Percentiles rank a stretch among this genome's conserved stretches.
phyloP scores from a whole-genome alignment of 306 rosid genomes.

The Gleditsia sinensis region DNA sequence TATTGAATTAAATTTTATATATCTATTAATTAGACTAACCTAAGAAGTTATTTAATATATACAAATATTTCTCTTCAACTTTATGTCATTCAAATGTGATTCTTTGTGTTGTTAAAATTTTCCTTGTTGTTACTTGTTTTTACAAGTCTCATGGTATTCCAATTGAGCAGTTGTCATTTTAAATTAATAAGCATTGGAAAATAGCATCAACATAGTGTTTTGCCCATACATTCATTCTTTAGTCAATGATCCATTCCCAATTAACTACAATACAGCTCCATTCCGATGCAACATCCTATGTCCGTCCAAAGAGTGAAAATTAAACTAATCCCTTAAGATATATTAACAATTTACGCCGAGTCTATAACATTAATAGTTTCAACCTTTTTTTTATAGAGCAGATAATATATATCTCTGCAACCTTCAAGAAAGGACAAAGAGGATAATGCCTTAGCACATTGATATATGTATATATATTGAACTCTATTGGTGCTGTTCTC shows the following conservation, averaged over 20 bases:
- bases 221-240: constrained; percentile 6
- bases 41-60: too few species aligned
- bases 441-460: constrained; percentile 11
- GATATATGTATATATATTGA: constrained; percentile 25
- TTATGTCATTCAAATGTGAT: too few species aligned
- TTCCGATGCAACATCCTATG: constrained; percentile 11
- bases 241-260: constrained; percentile 18
- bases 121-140: neutral
- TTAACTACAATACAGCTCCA: neutral
- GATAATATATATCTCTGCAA: too few species aligned
- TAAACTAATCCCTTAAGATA: constrained; percentile 16
- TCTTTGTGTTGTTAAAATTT: too few species aligned
- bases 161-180: neutral
- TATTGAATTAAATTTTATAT: too few species aligned
- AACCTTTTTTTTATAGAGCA: too few species aligned
- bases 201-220: neutral
- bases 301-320: constrained; percentile 12
- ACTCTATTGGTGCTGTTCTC: constrained; percentile 21
- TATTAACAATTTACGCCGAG: too few species aligned
- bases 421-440: constrained; percentile 24
- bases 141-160: neutral
- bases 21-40: too few species aligned
- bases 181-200: constrained; percentile 4
- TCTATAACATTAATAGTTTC: too few species aligned
- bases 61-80: too few species aligned